These are phyloP conservation scores for Allium cepa DNA, from an alignment of 106 monocot genomes.

Conservation along the genomic window DNA sequence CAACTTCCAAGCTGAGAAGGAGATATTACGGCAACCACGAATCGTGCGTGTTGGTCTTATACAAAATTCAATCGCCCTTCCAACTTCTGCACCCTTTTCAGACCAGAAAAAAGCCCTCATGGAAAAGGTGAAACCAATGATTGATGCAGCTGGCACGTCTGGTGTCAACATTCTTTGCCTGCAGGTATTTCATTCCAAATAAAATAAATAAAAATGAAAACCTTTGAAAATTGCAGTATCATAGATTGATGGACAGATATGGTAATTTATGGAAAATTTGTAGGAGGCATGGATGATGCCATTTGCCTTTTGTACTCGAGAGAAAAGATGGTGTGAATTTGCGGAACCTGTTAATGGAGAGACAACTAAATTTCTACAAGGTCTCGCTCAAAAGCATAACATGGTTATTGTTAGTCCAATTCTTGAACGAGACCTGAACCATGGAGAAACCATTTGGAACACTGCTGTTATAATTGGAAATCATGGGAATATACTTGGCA, in stretches of 20 bases:
- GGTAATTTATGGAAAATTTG: not conserved
- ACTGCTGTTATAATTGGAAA: conserved; percentile 93
- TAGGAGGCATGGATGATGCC: conserved; percentile 99
- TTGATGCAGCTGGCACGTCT: conserved; percentile 86
- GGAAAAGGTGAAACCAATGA: conserved; percentile 68
- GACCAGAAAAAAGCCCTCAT: conserved; percentile 86
- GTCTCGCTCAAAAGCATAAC: conserved; percentile 69
- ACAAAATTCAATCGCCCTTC: conserved; percentile 78
- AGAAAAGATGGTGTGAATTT: conserved; percentile 98
- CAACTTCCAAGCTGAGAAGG: conserved; percentile 66
- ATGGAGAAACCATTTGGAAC: conserved; percentile 91
- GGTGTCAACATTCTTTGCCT: conserved; percentile 91
- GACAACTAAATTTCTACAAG: conserved; percentile 74
- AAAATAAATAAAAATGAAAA: no score
- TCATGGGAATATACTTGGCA: conserved; percentile 90
- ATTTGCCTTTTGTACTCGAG: conserved; percentile 91
- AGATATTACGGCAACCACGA: conserved; percentile 55
- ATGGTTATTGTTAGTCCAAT: conserved; percentile 97
- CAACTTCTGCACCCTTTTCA: conserved; percentile 58
- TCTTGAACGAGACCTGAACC: conserved; percentile 84
- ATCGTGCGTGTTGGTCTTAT: conserved; percentile 83
- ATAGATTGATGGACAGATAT: no score
- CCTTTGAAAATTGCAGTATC: no score
- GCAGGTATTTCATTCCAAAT: conserved; percentile 36
- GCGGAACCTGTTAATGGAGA: conserved; percentile 92